Conservation (phyloP, 2,329 filamentous ascomycete species). For the Diplodia scrobiculata region DNA sequence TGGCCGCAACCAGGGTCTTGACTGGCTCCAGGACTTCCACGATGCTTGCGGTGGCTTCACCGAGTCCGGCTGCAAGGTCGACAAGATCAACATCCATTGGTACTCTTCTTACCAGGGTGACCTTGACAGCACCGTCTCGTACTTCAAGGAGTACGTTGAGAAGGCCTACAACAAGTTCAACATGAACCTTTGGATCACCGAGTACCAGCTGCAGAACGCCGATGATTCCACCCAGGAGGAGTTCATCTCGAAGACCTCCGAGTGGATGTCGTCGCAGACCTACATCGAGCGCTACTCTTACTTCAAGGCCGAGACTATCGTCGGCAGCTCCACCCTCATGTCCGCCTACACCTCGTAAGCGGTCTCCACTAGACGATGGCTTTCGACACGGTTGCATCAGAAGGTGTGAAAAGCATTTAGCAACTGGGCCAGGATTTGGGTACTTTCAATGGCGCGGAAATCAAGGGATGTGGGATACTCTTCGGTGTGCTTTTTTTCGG, state of each 20-base stretch:
- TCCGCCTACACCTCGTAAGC: slow-evolving; percentile 25
- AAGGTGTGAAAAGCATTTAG: slow-evolving; percentile 17
- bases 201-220: slow-evolving; percentile 60
- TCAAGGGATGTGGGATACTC: slow-evolving; percentile 21
- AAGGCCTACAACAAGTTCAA: slow-evolving; percentile 45
- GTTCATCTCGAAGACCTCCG: slow-evolving; percentile 57
- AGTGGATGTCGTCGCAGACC: slow-evolving; percentile 46
- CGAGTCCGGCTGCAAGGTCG: slow-evolving; percentile 53
- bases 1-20: slow-evolving; percentile 50
- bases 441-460: slow-evolving; percentile 19
- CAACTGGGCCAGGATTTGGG: slow-evolving; percentile 8
- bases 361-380: background rate
- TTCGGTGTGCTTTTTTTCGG: slow-evolving; percentile 23
- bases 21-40: slow-evolving; percentile 60
- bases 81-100: slow-evolving; percentile 67
- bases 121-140: slow-evolving; percentile 48
- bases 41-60: slow-evolving; percentile 56
- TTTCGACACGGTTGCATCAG: slow-evolving; percentile 13
- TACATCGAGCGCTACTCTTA: slow-evolving; percentile 48
- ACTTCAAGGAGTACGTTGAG: slow-evolving; percentile 59
- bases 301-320: slow-evolving; percentile 37
- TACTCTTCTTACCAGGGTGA: slow-evolving; percentile 51
- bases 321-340: slow-evolving; percentile 20
- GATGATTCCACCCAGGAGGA: slow-evolving; percentile 46
- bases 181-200: slow-evolving; percentile 62